A percentile compares a stretch with the other conserved stretches of the same genome.
These are phyloP conservation scores for Gryganskiella cystojenkinii DNA, from an alignment of 192 early-diverging fungal genomes.

Conservation along the genomic window DNA sequence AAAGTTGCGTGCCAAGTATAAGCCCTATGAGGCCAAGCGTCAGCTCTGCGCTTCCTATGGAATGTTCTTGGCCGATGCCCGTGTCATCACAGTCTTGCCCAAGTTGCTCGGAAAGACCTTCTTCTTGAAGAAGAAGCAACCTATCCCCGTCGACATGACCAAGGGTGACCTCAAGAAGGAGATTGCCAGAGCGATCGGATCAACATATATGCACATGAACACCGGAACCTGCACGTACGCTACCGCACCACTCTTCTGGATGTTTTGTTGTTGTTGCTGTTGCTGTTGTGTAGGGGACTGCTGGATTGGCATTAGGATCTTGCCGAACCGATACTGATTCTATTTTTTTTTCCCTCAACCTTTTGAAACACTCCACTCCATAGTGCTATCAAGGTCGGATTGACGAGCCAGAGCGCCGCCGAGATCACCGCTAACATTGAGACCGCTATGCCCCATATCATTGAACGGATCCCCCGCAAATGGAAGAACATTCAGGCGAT, in stretches of 20 bases:
- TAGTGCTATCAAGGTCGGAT: conserved; percentile 82
- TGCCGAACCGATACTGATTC: background rate
- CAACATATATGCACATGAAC: conserved; percentile 72
- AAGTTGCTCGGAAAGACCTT: conserved; percentile 85
- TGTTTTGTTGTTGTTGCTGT: background rate
- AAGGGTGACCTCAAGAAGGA: conserved; percentile 69
- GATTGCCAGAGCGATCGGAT: conserved; percentile 65
- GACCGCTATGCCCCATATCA: conserved; percentile 66
- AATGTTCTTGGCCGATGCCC: conserved; percentile 91
- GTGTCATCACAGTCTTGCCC: conserved; percentile 79
- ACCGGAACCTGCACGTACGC: conserved; percentile 72
- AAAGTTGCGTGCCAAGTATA: conserved; percentile 85
- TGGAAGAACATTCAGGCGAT: conserved; percentile 91
- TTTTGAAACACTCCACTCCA: background rate
- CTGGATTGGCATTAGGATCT: too few species aligned
- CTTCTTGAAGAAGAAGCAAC: conserved; percentile 86
- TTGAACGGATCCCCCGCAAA: conserved; percentile 75
- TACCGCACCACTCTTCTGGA: background rate
- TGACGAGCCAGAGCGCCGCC: conserved; percentile 62
- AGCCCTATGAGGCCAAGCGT: conserved; percentile 84
- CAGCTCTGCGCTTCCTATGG: conserved; percentile 80
- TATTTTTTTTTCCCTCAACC: conserved; percentile 25
- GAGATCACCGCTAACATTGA: conserved; percentile 85
- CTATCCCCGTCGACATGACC: conserved; percentile 76
- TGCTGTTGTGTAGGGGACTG: background rate